Evolutionary conservation across 2,329 filamentous ascomycete genomes (phyloP).

Genomic region (Phaeosphaeria sp.): DNA sequence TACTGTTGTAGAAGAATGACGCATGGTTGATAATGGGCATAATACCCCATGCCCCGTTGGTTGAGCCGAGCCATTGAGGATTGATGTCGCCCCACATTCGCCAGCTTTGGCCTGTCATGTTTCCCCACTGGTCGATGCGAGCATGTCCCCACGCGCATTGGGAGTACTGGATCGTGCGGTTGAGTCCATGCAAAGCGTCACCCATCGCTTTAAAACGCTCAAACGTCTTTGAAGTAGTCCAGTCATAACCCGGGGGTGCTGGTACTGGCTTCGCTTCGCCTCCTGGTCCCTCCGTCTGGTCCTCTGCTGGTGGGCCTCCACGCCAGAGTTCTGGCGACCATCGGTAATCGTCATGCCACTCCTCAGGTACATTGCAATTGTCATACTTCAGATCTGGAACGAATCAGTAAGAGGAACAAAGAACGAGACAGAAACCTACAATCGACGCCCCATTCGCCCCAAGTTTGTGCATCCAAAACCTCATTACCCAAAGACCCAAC

Average conservation of each 20-base stretch:
- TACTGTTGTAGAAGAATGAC: conserved; percentile 25
- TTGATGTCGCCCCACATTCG: conserved; percentile 35
- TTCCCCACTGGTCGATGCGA: conserved; percentile 41
- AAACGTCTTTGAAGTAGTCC: conserved; percentile 56
- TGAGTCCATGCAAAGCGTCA: conserved; percentile 54
- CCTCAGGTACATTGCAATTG: conserved; percentile 44
- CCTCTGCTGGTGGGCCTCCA: conserved; percentile 50
- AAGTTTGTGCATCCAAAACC: conserved; percentile 62
- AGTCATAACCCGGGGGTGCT: conserved; percentile 59
- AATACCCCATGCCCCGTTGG: conserved; percentile 14
- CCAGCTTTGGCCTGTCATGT: conserved; percentile 42
- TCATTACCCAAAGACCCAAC: conserved; percentile 65
- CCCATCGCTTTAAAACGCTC: conserved; percentile 55
- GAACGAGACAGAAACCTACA: conserved; percentile 13
- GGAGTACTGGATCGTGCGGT: conserved; percentile 43
- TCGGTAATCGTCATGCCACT: conserved; percentile 47
- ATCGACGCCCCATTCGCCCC: conserved; percentile 50
- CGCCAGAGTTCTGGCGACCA: conserved; percentile 51
- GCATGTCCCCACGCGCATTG: conserved; percentile 46
- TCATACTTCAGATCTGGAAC: conserved; percentile 39
- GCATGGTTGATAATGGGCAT: conserved; percentile 30
- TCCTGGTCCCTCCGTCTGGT: conserved; percentile 32
- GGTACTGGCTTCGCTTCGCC: conserved; percentile 36
- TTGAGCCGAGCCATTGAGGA: conserved; percentile 20
- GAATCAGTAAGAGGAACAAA: not conserved